A percentile compares a stretch with the other conserved stretches of the same genome.
Evolutionary conservation across 2,329 filamentous ascomycete species (phyloP).

Genomic region (Lachnellula suecica): DNA sequence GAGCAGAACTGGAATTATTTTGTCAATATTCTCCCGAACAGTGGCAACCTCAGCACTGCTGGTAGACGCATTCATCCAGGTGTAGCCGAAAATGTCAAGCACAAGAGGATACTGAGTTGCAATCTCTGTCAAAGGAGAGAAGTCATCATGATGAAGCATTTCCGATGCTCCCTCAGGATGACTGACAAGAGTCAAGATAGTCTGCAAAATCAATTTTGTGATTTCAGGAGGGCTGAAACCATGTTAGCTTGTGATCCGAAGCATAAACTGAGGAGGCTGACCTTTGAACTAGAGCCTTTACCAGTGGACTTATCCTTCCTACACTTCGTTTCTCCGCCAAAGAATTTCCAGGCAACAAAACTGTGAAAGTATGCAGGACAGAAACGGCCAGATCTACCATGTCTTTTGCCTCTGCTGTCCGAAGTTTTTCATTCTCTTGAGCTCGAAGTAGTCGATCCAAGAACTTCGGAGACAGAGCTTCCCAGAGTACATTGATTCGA

Average conservation of each 20-base stretch:
- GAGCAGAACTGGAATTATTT: conserved; percentile 47
- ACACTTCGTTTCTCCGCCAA: conserved; percentile 47
- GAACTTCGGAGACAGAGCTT: conserved; percentile 60
- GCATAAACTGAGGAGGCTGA: conserved; percentile 29
- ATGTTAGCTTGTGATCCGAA: conserved; percentile 11
- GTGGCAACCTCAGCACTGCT: conserved; percentile 29
- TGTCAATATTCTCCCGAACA: conserved; percentile 44
- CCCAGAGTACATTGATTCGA: conserved; percentile 53
- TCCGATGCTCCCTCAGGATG: conserved; percentile 48
- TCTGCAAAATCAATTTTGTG: conserved; percentile 52
- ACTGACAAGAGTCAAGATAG: conserved; percentile 55
- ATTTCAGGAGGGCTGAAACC: conserved; percentile 50
- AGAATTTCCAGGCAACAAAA: conserved; percentile 51
- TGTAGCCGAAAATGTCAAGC: conserved; percentile 54
- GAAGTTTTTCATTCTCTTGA: conserved; percentile 38
- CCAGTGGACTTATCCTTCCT: conserved; percentile 51
- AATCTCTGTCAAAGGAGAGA: conserved; percentile 55
- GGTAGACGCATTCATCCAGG: conserved; percentile 53
- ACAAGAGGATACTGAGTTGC: conserved; percentile 52
- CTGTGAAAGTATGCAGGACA: conserved; percentile 61
- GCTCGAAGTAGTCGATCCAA: conserved; percentile 62
- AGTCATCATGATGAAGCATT: conserved; percentile 49
- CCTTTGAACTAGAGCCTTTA: conserved; percentile 54
- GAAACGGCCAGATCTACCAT: conserved; percentile 65
- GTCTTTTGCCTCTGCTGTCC: conserved; percentile 47